Base-by-base conservation (phyloP, 2,329 filamentous ascomycete species). In the Amauroascus niger region DNA sequence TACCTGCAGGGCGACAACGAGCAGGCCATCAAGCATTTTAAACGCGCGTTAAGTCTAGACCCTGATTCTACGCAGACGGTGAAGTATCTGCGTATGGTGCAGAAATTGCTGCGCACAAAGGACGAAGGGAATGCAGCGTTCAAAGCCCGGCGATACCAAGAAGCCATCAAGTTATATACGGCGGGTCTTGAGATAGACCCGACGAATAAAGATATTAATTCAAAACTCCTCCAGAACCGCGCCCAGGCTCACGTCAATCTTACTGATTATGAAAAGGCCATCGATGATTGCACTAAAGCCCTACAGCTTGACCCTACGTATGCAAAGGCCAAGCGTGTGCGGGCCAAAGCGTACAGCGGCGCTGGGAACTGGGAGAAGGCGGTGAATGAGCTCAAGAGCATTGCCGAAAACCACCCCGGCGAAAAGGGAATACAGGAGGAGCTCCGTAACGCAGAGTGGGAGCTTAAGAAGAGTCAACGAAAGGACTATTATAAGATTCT, bases 401-500 rank as follows among this genome's bases (percentile, higher is more conserved):
- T 97, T 55, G 80, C 85, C 49, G 91, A 97, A 67, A 74, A 83
- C 56, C 88, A 93, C 61, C 90, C 90, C 1, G 79, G 83, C 58
- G 93, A 98, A 68, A 81, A 83, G 40, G 82, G 79, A 13, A 84
- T 97, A 56, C 77, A 79, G 49, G 90, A 87, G 70, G 93, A 98
- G 64, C 82, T 97, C 43, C 84, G 87, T 54, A 87, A 84, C 63
- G 93, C 91, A 1, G 91, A 98, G 74, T 76, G 96, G 24, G 93
- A 98, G 73, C 76, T 97, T 59, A 98, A 98, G 83, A 97, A 97
- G 83, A 87, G 86, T 69, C 86, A 91, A 73, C 80, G 93, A 58
- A 98, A 98, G 73, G 93, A 98, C 67, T 97, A 95, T 74, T 98
- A 98, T 77, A 96, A 96, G 80, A 95, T 97, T 61, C 81, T 98